A percentile compares a stretch with the other conserved stretches of the same genome.
These are phyloP conservation scores for Alternaria metachromatica DNA, from an alignment of 2,329 filamentous ascomycete genomes.

Conservation along the genomic window DNA sequence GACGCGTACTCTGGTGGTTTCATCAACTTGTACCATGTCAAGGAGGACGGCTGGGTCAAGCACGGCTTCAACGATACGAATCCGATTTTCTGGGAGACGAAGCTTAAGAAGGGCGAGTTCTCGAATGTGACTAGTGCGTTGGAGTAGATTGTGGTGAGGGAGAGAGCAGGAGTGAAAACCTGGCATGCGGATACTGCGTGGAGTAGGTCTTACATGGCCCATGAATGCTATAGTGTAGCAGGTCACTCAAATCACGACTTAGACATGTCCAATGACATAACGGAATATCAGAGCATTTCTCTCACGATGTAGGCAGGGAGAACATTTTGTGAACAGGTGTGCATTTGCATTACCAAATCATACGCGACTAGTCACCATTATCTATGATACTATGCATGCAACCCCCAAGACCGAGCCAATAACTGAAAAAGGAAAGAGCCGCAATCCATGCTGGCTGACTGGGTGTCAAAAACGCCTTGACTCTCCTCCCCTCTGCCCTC, in stretches of 20 bases:
- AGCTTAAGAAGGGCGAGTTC: conserved; percentile 98
- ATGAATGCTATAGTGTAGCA: not conserved
- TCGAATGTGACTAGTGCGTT: conserved; percentile 87
- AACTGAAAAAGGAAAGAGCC: not conserved
- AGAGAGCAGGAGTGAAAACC: no score
- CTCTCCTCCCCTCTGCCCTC: no score
- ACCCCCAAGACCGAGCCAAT: not conserved
- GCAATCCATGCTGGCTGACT: conserved; percentile 1
- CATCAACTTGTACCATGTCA: conserved; percentile 99
- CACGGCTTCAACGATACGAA: conserved; percentile 98
- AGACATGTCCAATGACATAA: conserved; percentile 17
- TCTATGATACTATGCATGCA: not conserved
- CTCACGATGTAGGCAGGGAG: no score
- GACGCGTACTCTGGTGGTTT: conserved; percentile 98
- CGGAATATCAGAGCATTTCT: not conserved
- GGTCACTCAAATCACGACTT: conserved; percentile 6
- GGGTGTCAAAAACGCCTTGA: no score
- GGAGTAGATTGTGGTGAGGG: conserved; percentile 52
- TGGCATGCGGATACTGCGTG: no score
- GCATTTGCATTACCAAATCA: not conserved
- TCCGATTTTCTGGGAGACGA: conserved; percentile 99
- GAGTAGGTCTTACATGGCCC: not conserved
- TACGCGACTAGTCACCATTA: not conserved
- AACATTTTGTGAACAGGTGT: no score
- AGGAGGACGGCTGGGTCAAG: conserved; percentile 98